Conservation (phyloP, 352 stramenopile genomes). For the Globisporangium carolinianum region DNA sequence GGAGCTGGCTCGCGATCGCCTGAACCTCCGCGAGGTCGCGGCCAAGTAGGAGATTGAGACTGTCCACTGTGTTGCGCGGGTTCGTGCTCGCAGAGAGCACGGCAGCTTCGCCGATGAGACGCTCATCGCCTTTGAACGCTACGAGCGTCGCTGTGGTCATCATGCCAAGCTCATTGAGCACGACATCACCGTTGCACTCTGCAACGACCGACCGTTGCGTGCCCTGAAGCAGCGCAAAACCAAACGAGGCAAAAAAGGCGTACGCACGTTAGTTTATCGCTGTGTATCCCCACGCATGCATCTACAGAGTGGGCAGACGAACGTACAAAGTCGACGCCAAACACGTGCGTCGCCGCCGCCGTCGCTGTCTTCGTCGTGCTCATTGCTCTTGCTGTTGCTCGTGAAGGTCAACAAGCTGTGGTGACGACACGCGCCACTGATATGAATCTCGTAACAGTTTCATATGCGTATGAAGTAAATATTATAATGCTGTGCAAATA, state of each 20-base stretch:
- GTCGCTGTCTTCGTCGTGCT: not conserved
- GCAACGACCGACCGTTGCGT: constrained; percentile 76
- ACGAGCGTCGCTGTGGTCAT: constrained; percentile 85
- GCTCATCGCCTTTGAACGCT: constrained; percentile 84
- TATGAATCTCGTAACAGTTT: too few species aligned
- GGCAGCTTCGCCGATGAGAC: constrained; percentile 78
- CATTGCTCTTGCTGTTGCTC: not conserved
- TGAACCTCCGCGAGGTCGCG: constrained; percentile 43
- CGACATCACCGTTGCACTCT: constrained; percentile 61
- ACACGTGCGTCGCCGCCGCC: constrained; percentile 23
- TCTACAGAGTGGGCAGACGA: not conserved
- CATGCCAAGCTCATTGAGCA: constrained; percentile 84
- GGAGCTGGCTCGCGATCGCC: constrained; percentile 27
- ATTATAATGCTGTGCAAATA: too few species aligned
- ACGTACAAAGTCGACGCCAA: constrained; percentile 79
- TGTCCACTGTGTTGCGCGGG: constrained; percentile 73
- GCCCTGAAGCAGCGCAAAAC: constrained; percentile 21
- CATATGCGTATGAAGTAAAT: too few species aligned
- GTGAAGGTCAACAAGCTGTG: too few species aligned
- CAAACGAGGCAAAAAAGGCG: constrained; percentile 5
- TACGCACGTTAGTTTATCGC: not conserved
- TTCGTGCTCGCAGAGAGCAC: constrained; percentile 82
- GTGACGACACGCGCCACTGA: too few species aligned
- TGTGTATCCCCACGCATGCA: not conserved
- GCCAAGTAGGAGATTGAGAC: constrained; percentile 59